A percentile compares a stretch with the other conserved stretches of the same genome.
These are phyloP conservation scores for Actinomucor elegans DNA, from an alignment of 371 early-diverging fungal genomes.

Conservation along the genomic window DNA sequence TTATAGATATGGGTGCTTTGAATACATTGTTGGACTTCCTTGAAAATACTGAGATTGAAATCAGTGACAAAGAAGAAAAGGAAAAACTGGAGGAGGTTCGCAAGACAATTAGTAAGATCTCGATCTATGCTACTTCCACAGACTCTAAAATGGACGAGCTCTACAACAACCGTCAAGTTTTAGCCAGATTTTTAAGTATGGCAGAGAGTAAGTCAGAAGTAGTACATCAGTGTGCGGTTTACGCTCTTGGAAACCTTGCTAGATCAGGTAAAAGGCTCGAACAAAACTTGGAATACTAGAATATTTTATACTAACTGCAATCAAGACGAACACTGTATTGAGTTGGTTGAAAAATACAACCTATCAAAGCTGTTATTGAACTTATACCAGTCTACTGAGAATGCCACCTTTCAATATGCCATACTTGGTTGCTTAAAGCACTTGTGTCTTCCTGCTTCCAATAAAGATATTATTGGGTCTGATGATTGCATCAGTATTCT, in stretches of 20 bases:
- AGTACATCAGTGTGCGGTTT: slow-evolving; percentile 47
- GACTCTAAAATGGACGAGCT: slow-evolving; percentile 53
- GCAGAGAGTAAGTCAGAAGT: slow-evolving; percentile 28
- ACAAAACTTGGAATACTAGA: too few species aligned
- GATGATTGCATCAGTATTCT: slow-evolving; percentile 47
- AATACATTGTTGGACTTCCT: slow-evolving; percentile 43
- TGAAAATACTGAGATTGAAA: slow-evolving; percentile 33
- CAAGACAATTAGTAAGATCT: slow-evolving; percentile 42
- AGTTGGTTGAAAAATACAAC: slow-evolving; percentile 54
- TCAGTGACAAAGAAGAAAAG: slow-evolving; percentile 47
- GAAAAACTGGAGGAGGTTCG: slow-evolving; percentile 50
- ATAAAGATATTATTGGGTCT: slow-evolving; percentile 53
- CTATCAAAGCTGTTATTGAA: slow-evolving; percentile 47
- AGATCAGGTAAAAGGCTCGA: slow-evolving; percentile 55
- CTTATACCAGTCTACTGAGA: slow-evolving; percentile 49
- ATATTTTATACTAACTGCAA: not conserved
- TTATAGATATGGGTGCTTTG: slow-evolving; percentile 40
- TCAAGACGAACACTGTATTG: slow-evolving; percentile 58
- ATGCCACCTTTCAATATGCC: slow-evolving; percentile 59
- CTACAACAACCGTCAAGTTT: slow-evolving; percentile 41
- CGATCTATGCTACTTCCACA: slow-evolving; percentile 47
- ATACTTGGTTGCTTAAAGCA: slow-evolving; percentile 62
- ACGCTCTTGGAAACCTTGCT: slow-evolving; percentile 63
- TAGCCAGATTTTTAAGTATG: slow-evolving; percentile 52
- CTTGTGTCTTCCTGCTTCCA: slow-evolving; percentile 57